Evolutionary conservation across 202 grass and related monocot species (phyloP), one percentile per base, ranked within the genome.

Genomic region (Musa balbisiana): DNA sequence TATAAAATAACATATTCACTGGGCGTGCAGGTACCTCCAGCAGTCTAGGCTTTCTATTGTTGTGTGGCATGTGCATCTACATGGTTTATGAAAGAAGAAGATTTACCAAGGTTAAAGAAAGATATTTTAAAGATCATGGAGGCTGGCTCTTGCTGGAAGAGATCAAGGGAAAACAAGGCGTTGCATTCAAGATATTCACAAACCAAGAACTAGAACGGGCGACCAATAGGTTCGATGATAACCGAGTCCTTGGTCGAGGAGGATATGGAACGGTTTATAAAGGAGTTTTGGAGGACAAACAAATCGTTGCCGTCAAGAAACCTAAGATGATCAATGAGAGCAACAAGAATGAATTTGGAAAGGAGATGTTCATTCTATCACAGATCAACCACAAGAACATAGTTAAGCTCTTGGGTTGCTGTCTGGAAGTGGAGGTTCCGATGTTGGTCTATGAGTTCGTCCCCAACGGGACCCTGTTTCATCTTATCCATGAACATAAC

Each of bases 261-360:
- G 29, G 29, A 89, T 2, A 27, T 2, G 27, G 27, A 27, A 27
- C 27, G 27, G 27, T 27, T 27, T 27, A 27, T 71, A 86, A 70
- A 80, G 87, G 87, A 9, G 65, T 76, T 24, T 75, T 93, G 0
- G 83, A 90, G 64, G 88, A 95, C 62, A 80, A 78, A 0, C 80
- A 43, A 1, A 26, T 91, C 9, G 86, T 78, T 3, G 86, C 91
- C 0, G 77, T 95, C n/a, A 95, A 94, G 60, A 94, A 76, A 69
- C 91, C 91, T 1, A 95, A 91, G 82, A 79, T 91, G 78, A 85
- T 75, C 71, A 86, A 85, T 26, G 73, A 87, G 3, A 70, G 65
- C 3, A 33, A 4, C 29, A 33, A 33, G 29, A 33, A 33, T 33
- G 29, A 33, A 33, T 33, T 33, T 33, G 29, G 29, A 33, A 33